Percentiles rank a stretch among this genome's conserved stretches.
phyloP scores from a whole-genome alignment of 192 early-diverging fungal species.

The Allomyces javanicus region DNA sequence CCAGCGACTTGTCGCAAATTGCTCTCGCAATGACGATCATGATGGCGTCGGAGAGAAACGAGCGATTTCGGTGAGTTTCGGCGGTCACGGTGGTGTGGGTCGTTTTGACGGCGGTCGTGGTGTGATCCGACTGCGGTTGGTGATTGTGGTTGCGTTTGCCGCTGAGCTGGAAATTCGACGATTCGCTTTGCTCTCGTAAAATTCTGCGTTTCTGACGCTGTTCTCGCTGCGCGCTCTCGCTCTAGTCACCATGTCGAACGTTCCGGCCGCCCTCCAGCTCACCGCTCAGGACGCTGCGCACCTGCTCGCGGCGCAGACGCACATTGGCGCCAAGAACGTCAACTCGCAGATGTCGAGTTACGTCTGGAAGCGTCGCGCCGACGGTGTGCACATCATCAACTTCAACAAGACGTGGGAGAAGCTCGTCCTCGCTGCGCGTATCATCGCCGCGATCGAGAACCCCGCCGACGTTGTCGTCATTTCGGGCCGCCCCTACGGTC shows the following conservation, averaged over 20 bases:
- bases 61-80: too few species aligned
- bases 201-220: too few species aligned
- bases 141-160: too few species aligned
- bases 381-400: constrained; percentile 98
- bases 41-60: too few species aligned
- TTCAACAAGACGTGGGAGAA: constrained; percentile 99
- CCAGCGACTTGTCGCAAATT: too few species aligned
- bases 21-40: too few species aligned
- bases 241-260: constrained; percentile 24
- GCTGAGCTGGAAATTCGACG: too few species aligned
- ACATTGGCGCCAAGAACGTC: constrained; percentile 97
- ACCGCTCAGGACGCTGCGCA: constrained; percentile 87
- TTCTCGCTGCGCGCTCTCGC: too few species aligned
- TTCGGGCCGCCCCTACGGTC: constrained; percentile 90
- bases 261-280: constrained; percentile 43
- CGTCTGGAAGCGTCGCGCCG: constrained; percentile 90
- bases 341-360: constrained; percentile 88
- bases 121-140: too few species aligned
- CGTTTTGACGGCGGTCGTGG: too few species aligned
- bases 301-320: constrained; percentile 86
- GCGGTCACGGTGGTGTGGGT: too few species aligned
- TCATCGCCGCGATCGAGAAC: constrained; percentile 98
- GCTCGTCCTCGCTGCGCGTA: constrained; percentile 92
- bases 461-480: constrained; percentile 93
- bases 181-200: too few species aligned